Percentiles rank a stretch among this genome's conserved stretches.
These are phyloP conservation scores for Cryphonectria carpinicola DNA, from an alignment of 2,329 filamentous ascomycete genomes.

Conservation along the genomic window DNA sequence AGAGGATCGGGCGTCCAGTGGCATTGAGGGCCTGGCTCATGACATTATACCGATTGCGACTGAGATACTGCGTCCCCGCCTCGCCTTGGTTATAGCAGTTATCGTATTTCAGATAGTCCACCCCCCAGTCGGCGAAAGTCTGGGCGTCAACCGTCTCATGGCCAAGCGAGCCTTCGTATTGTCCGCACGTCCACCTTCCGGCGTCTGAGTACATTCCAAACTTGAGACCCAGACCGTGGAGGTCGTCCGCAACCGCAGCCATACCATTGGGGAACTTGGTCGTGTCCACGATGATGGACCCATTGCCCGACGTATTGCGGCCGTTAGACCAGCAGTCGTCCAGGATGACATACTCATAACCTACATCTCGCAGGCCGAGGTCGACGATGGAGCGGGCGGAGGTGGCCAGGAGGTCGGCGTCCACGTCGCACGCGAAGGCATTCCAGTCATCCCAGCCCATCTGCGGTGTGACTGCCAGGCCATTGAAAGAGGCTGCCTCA, in stretches of 20 bases:
- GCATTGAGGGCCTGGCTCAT: conserved; percentile 41
- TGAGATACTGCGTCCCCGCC: conserved; percentile 35
- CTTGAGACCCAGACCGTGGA: conserved; percentile 42
- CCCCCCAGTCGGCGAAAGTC: conserved; percentile 55
- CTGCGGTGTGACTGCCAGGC: conserved; percentile 27
- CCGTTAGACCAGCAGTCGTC: conserved; percentile 43
- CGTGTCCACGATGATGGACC: conserved; percentile 38
- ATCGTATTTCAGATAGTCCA: conserved; percentile 59
- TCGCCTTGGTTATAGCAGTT: conserved; percentile 46
- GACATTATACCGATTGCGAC: conserved; percentile 36
- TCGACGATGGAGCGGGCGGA: conserved; percentile 33
- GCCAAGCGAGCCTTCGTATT: conserved; percentile 54
- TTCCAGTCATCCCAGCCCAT: conserved; percentile 34
- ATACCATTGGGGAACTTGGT: conserved; percentile 44
- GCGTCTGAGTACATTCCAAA: conserved; percentile 47
- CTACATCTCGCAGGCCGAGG: conserved; percentile 36
- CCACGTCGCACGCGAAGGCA: conserved; percentile 32
- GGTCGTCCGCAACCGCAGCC: conserved; percentile 39
- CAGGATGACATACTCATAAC: conserved; percentile 38
- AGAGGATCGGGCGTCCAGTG: conserved; percentile 39
- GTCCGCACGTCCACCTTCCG: conserved; percentile 54
- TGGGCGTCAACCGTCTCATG: conserved; percentile 57
- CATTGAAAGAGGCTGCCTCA: conserved; percentile 22
- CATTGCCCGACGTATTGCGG: conserved; percentile 33
- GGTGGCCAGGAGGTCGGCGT: conserved; percentile 29